Evolutionary conservation across 1,284 basidiomycete species (phyloP).

Genomic region (Ustilago cynodontis): DNA sequence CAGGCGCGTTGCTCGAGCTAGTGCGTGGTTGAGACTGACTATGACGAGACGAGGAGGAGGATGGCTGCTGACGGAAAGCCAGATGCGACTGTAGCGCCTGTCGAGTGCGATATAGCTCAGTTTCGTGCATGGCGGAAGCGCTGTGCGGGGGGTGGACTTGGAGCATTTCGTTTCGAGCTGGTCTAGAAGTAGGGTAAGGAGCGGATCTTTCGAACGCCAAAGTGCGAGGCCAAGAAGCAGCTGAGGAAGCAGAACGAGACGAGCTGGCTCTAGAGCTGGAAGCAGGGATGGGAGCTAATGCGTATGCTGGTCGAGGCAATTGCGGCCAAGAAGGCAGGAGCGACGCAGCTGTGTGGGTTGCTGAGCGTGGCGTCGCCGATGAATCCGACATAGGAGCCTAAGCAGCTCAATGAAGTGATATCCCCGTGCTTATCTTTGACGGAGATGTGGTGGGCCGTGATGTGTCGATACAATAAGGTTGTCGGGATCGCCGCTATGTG

Average conservation of each 20-base stretch:
- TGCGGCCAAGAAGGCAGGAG: conserved; percentile 40
- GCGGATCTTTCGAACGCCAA: conserved; percentile 19
- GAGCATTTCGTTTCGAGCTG: conserved; percentile 23
- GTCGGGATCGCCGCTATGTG: background rate
- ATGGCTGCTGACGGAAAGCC: conserved; percentile 10
- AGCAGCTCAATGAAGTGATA: conserved; percentile 13
- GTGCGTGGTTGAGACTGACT: conserved; percentile 14
- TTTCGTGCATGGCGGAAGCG: conserved; percentile 25
- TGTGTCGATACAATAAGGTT: background rate
- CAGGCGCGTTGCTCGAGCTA: conserved; percentile 13
- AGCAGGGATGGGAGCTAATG: conserved; percentile 25
- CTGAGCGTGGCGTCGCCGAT: conserved; percentile 28
- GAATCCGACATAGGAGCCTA: conserved; percentile 21
- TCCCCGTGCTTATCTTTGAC: conserved; percentile 2
- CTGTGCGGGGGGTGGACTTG: conserved; percentile 15
- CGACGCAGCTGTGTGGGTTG: conserved; percentile 30
- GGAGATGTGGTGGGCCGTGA: conserved; percentile 1
- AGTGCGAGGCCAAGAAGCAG: conserved; percentile 15
- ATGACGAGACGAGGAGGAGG: conserved; percentile 14
- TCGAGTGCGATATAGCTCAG: conserved; percentile 34
- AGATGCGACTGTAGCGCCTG: conserved; percentile 34
- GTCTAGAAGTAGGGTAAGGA: conserved; percentile 29
- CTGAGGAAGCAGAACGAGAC: conserved; percentile 12
- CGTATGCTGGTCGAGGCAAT: conserved; percentile 29
- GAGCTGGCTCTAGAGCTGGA: conserved; percentile 19